These are phyloP conservation scores for Tagetes patula DNA, from an alignment of 129 eudicot genomes.

Conservation along the genomic window DNA sequence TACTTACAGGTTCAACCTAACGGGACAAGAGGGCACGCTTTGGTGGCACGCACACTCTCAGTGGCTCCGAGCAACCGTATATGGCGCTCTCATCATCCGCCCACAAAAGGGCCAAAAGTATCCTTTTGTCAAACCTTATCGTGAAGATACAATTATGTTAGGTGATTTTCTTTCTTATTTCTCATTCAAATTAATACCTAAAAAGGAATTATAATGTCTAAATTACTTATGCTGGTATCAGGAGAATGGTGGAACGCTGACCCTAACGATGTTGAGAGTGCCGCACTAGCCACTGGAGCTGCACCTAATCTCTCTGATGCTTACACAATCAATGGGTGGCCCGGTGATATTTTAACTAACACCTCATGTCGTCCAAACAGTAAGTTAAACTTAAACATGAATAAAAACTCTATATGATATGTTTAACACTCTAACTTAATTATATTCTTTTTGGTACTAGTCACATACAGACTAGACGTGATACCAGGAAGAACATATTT, in stretches of 20 bases:
- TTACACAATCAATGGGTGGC: constrained; percentile 64
- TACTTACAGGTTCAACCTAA: constrained; percentile 56
- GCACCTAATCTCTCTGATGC: constrained; percentile 59
- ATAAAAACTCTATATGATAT: not conserved
- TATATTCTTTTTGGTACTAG: constrained; percentile 14
- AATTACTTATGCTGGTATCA: no score
- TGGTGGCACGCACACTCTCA: constrained; percentile 90
- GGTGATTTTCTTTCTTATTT: no score
- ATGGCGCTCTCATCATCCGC: constrained; percentile 67
- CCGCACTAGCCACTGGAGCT: constrained; percentile 44
- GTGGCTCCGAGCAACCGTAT: constrained; percentile 77
- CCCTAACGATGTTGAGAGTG: constrained; percentile 53
- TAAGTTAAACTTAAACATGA: constrained; percentile 14
- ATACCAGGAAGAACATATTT: constrained; percentile 57
- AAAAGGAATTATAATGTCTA: no score
- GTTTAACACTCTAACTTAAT: no score
- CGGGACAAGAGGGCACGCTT: constrained; percentile 71
- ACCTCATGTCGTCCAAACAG: constrained; percentile 53
- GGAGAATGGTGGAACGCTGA: constrained; percentile 96
- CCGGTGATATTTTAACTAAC: constrained; percentile 43
- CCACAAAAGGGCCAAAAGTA: constrained; percentile 50
- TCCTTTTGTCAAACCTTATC: constrained; percentile 64
- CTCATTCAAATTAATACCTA: no score
- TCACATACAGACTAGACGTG: constrained; percentile 44
- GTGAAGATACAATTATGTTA: constrained; percentile 54